Percentiles rank a stretch among this genome's conserved stretches.
Conservation (phyloP, 2,329 filamentous ascomycete genomes). For the Thelonectria blattea region DNA sequence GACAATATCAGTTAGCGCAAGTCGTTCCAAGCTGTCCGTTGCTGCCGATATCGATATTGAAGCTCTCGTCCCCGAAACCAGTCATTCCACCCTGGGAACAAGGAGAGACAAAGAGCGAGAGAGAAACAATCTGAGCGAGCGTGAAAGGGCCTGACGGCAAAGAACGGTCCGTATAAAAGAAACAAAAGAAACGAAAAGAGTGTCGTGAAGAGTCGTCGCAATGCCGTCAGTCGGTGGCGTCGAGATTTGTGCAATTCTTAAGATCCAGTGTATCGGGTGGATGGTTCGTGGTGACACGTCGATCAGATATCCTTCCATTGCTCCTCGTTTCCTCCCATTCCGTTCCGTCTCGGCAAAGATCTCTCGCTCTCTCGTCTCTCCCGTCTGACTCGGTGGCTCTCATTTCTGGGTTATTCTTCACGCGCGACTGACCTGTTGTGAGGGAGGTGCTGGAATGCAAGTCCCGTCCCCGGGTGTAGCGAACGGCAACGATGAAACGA, state of each 20-base stretch:
- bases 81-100: neutral
- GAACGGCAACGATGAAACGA: slow-evolving; percentile 41
- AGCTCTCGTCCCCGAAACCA: slow-evolving; percentile 1
- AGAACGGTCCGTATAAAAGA: neutral
- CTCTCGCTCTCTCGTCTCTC: slow-evolving; percentile 12
- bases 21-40: slow-evolving; percentile 12
- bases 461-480: slow-evolving; percentile 30
- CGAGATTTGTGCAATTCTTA: neutral
- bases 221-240: neutral
- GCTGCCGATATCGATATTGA: neutral
- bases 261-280: neutral
- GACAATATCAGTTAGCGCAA: slow-evolving; percentile 25
- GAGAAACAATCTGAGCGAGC: slow-evolving; percentile 1
- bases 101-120: slow-evolving; percentile 6
- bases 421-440: slow-evolving; percentile 34
- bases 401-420: neutral
- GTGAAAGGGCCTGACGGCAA: neutral
- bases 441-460: slow-evolving; percentile 27
- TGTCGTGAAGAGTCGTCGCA: slow-evolving; percentile 10
- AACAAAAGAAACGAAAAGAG: slow-evolving; percentile 3
- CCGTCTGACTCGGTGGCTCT: neutral
- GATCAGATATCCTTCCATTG: neutral
- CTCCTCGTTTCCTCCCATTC: neutral
- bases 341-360: slow-evolving; percentile 1
- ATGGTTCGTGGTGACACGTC: neutral